These are phyloP conservation scores for Pseudotsuga menziesii DNA, from an alignment of 75 land plant genomes.

Conservation along the genomic window DNA sequence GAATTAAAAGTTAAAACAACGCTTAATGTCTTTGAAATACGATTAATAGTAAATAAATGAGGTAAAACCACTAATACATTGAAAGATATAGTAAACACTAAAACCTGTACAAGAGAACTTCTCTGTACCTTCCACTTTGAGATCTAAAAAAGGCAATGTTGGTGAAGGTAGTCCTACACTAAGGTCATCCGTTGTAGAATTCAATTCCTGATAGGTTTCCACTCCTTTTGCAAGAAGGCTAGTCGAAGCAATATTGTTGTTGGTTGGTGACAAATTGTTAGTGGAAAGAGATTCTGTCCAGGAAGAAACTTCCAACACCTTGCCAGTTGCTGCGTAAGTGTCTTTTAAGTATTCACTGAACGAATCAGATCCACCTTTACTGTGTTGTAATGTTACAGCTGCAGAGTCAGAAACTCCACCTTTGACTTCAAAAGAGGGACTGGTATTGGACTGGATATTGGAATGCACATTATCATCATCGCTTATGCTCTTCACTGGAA, in stretches of 20 bases:
- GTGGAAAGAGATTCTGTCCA: too few species aligned
- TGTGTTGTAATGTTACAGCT: not conserved
- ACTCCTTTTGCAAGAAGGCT: too few species aligned
- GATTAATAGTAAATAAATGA: not conserved
- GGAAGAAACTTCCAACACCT: not conserved
- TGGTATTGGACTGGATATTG: not conserved
- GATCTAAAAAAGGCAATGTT: not conserved
- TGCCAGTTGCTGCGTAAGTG: not conserved
- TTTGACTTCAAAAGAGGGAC: not conserved
- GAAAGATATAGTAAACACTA: not conserved
- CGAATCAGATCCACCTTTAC: not conserved
- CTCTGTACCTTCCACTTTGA: slow-evolving; percentile 1
- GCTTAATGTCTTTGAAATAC: not conserved
- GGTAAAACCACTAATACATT: not conserved
- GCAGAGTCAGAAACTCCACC: not conserved
- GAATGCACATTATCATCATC: not conserved
- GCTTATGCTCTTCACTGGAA: not conserved
- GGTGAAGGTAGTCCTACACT: not conserved
- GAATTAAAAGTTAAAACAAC: not conserved
- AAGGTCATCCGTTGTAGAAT: too few species aligned
- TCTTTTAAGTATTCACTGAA: not conserved
- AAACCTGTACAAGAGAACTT: not conserved
- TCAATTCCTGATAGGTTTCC: too few species aligned
- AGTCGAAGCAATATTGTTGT: not conserved
- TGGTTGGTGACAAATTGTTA: not conserved